Base-by-base conservation (phyloP, 2,329 filamentous ascomycete species). In the Ramularia endophylla region DNA sequence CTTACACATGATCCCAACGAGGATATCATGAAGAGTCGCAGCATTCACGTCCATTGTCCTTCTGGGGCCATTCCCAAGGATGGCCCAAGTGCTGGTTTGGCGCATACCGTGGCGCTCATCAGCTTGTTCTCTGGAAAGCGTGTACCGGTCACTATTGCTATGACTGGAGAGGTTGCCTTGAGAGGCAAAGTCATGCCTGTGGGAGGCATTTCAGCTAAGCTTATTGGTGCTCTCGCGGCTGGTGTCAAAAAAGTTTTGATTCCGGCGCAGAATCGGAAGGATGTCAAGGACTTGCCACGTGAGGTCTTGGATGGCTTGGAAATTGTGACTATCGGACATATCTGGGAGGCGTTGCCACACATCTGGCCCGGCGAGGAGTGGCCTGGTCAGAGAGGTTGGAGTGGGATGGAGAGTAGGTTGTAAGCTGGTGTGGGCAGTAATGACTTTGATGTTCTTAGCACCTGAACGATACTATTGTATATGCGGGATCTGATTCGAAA, bases 151-250 rank as follows among this genome's bases (percentile, higher is more conserved):
- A 88, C 85, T 3, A 81, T 98, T 65, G 92, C 92, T 31, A 98
- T 98, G 92, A 98, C 92, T 0, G 80, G 80, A 7, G 80, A 84
- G 58, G 68, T 83, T 47, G 87, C 85, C 42, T 78, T 98, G 18
- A 79, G 92, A 30, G 92, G 92, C 16, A 81, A 88, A 51, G 85
- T 98, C 42, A 87, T 92, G 66, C 87, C 90, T 18, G 92, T 98
- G 27, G 92, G 92, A 39, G 92, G 92, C 13, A 97, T 98, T 69
- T 95, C 97, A 68, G 90, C 98, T 77, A 98, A 98, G 66, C 74
- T 97, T 39, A 97, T 98, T 60, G 92, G 92, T 16, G 92, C 92
- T 7, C 73, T 94, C 60, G 78, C 90, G 41, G 92, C 92, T 2
- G 92, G 92, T 19, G 90, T 98, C 47, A 94, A 95, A 74, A 90